These are phyloP conservation scores for Erodium texanum DNA, from an alignment of 441 rosid species.

Conservation along the genomic window DNA sequence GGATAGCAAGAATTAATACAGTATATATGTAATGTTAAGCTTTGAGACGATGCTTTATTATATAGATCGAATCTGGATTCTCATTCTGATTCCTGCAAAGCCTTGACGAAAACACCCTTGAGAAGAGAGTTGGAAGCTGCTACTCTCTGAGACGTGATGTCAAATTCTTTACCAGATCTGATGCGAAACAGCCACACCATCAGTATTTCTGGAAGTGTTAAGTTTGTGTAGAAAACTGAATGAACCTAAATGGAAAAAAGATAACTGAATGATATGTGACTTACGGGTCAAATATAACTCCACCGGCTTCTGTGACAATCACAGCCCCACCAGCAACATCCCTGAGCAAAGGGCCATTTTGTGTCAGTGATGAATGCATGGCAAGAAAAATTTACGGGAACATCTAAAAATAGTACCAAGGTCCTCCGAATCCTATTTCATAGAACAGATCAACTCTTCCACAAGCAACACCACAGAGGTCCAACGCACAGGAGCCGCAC, in stretches of 20 bases:
- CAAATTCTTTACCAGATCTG: constrained; percentile 83
- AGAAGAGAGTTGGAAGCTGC: constrained; percentile 76
- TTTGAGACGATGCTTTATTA: no score
- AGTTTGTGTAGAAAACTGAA: no score
- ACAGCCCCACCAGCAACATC: constrained; percentile 88
- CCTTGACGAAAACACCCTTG: constrained; percentile 63
- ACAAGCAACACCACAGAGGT: constrained; percentile 85
- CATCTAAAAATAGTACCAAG: constrained; percentile 43
- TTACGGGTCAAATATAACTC: constrained; percentile 90
- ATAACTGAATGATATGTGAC: constrained; percentile 24
- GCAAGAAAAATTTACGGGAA: no score
- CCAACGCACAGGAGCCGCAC: constrained; percentile 88
- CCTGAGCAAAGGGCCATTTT: constrained; percentile 39
- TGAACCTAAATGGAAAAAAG: neutral
- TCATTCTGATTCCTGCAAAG: constrained; percentile 42
- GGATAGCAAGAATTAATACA: no score
- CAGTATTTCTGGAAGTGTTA: no score
- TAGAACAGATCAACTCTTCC: constrained; percentile 84
- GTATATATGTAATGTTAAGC: no score
- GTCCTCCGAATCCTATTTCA: constrained; percentile 64
- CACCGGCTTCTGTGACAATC: constrained; percentile 86
- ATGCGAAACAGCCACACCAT: neutral
- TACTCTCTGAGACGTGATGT: constrained; percentile 65
- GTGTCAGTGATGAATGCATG: constrained; percentile 5
- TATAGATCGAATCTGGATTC: no score